Percentiles rank a stretch among this genome's conserved stretches.
These are phyloP conservation scores for Nicotiana noctiflora DNA, from an alignment of 257 asterid species.

Conservation along the genomic window DNA sequence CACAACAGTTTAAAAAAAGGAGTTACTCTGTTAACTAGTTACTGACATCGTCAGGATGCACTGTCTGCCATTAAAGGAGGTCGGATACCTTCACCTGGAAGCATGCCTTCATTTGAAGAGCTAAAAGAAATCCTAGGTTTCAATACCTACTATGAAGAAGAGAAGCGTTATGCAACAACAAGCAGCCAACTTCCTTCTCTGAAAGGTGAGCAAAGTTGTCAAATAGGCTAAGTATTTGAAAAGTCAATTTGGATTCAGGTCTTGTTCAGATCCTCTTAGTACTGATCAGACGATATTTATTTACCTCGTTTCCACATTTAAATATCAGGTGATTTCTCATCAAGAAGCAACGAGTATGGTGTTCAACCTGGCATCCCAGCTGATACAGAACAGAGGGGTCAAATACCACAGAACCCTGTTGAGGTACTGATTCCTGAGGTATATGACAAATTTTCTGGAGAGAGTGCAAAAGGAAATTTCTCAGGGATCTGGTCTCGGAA, in stretches of 20 bases:
- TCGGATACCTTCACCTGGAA: slow-evolving; percentile 85
- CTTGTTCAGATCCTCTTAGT: neutral
- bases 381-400: slow-evolving; percentile 30
- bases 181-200: slow-evolving; percentile 29
- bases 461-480: slow-evolving; percentile 39
- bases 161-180: slow-evolving; percentile 44
- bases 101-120: slow-evolving; percentile 91
- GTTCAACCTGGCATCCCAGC: slow-evolving; percentile 20
- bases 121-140: slow-evolving; percentile 81
- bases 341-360: slow-evolving; percentile 27
- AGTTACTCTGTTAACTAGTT: slow-evolving; percentile 4
- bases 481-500: slow-evolving; percentile 70
- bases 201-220: slow-evolving; percentile 37
- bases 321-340: slow-evolving; percentile 37
- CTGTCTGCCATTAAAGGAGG: slow-evolving; percentile 82
- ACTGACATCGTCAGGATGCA: slow-evolving; percentile 54
- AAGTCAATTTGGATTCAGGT: neutral
- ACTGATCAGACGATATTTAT: slow-evolving; percentile 5
- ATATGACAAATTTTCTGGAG: slow-evolving; percentile 32
- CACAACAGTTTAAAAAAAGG: neutral
- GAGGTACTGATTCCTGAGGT: slow-evolving; percentile 79
- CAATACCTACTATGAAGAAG: slow-evolving; percentile 73
- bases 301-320: slow-evolving; percentile 16
- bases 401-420: slow-evolving; percentile 39
- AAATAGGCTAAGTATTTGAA: neutral